phyloP scores from a whole-genome alignment of 805 yeast species.

The Suhomyces sp. region DNA sequence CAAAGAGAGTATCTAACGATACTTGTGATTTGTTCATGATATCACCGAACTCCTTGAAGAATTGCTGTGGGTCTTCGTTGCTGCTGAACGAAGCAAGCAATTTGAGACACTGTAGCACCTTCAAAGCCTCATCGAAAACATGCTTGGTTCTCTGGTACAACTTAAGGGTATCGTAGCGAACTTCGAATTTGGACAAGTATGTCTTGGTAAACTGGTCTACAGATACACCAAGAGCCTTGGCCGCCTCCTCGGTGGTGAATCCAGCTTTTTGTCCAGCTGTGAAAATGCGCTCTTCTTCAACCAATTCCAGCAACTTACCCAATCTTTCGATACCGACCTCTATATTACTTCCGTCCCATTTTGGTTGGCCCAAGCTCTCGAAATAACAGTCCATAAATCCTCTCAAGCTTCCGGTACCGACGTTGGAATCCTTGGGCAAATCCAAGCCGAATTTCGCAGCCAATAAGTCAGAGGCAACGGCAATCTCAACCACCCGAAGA shows the following conservation, averaged over 20 bases:
- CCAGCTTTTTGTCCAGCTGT: slow-evolving; percentile 39
- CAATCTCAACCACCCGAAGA: slow-evolving; percentile 68
- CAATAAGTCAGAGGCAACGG: slow-evolving; percentile 60
- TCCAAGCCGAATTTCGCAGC: slow-evolving; percentile 46
- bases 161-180: slow-evolving; percentile 53
- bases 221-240: slow-evolving; percentile 40
- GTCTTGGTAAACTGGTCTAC: slow-evolving; percentile 40
- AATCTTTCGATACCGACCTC: slow-evolving; percentile 41
- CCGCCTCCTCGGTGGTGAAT: slow-evolving; percentile 48
- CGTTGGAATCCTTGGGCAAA: slow-evolving; percentile 47
- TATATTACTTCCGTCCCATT: slow-evolving; percentile 48
- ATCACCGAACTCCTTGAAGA: slow-evolving; percentile 46
- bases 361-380: slow-evolving; percentile 22
- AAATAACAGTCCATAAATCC: slow-evolving; percentile 59
- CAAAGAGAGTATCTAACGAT: slow-evolving; percentile 46
- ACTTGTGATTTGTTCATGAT: slow-evolving; percentile 60
- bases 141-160: slow-evolving; percentile 59
- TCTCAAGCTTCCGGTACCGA: slow-evolving; percentile 56
- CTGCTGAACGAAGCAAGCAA: slow-evolving; percentile 25
- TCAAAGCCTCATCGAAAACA: slow-evolving; percentile 57
- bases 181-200: slow-evolving; percentile 53
- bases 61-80: slow-evolving; percentile 16
- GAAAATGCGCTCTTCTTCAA: slow-evolving; percentile 39
- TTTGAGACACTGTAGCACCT: slow-evolving; percentile 52
- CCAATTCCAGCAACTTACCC: slow-evolving; percentile 37